A percentile compares a stretch with the other conserved stretches of the same genome.
phyloP scores from a whole-genome alignment of 192 early-diverging fungal species.

The Piromyces sp. region DNA sequence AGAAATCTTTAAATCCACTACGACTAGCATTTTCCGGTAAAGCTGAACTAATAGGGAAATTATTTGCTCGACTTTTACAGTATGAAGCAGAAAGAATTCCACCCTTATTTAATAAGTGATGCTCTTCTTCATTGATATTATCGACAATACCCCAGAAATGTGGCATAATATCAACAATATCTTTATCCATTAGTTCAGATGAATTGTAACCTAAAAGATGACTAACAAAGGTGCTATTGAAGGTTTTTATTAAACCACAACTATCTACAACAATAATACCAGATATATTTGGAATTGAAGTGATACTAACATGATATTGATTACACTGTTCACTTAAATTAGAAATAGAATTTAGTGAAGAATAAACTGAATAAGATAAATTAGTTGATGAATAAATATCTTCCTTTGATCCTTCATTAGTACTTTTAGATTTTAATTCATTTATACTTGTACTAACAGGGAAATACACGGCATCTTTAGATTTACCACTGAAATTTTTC shows the following conservation, averaged over 20 bases:
- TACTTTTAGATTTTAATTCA: background rate
- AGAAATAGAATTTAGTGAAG: background rate
- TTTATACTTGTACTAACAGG: background rate
- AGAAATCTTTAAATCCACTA: background rate
- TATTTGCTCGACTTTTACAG: background rate
- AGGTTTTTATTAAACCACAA: slow-evolving; percentile 30
- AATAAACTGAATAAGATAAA: background rate
- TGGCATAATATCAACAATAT: slow-evolving; percentile 35
- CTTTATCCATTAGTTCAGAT: slow-evolving; percentile 23
- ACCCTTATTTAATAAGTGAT: background rate
- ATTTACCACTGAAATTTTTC: background rate
- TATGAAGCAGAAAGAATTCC: background rate
- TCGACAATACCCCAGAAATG: slow-evolving; percentile 28
- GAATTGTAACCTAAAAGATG: slow-evolving; percentile 39
- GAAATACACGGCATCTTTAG: background rate
- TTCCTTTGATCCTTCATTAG: background rate
- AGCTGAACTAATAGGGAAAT: background rate
- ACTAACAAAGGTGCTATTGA: slow-evolving; percentile 37
- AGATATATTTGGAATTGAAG: slow-evolving; percentile 42
- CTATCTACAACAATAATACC: slow-evolving; percentile 33
- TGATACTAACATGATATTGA: slow-evolving; percentile 24
- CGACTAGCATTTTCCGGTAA: background rate
- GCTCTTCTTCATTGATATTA: slow-evolving; percentile 13
- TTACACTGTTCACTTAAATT: background rate
- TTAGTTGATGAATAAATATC: background rate